Evolutionary conservation across 1,284 basidiomycete genomes (phyloP), one percentile per base, ranked within the genome.

Genomic region (Sanghuangporus sanghuang): DNA sequence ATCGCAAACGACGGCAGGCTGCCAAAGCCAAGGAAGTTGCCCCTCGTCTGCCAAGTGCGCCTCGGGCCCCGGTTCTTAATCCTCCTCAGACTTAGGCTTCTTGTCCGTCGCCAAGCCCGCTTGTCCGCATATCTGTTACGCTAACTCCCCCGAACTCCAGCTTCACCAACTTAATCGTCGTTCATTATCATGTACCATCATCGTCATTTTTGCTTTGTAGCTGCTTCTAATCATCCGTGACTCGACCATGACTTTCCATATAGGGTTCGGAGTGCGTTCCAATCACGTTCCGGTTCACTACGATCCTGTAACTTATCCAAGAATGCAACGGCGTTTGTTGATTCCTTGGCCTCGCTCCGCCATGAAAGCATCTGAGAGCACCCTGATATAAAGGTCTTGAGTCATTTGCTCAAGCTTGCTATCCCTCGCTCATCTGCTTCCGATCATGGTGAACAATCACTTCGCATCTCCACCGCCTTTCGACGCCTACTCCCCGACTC

Each of bases 1-100:
- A 87, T 68, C 79, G 82, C 35, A 83, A 80, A 69, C 77, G 79
- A 58, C 75, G 81, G 70, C 84, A 87, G 68, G 68, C 78, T 3
- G 74, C 79, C n/a, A 82, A 85, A 67, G 80, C 79, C 2, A 85
- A 81, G 69, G 79, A 81, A 57, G 74, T 87, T 35, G 85, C 80
- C 2, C 83, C 85, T 42, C 79, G 81, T 59, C 73, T 86, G 40
- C 85, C 85, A 60, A 77, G 78, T 53, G 79, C 77, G 36, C 85
- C 83, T 0, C 72, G 68, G 18, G 32, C 32, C n/a, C 50, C 40
- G 2, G 27, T 48, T 21, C 1, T 11, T 61, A 38, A 11, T 11
- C 12, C 36, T 12, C 48, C 11, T 32, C 44, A 46, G 44, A 46
- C 16, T 46, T 46, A 46, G 14, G 7, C 16, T 27, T 23, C 16